Base-by-base conservation (phyloP, 768 basidiomycete genomes). In the Lactarius pseudohatsudake region DNA sequence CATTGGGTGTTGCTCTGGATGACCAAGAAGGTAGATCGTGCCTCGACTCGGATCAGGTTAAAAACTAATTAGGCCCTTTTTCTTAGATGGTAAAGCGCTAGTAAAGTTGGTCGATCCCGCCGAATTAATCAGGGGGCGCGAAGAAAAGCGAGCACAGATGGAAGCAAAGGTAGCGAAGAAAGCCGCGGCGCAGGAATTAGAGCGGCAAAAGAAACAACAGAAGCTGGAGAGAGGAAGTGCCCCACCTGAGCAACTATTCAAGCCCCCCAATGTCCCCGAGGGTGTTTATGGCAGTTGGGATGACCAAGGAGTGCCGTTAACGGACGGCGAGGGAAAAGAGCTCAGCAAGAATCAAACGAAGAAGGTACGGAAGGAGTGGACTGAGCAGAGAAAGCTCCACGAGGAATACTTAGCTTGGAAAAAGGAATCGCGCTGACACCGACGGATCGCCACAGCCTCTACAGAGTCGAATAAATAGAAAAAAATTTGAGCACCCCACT, bases 1-100 rank as follows among this genome's bases (percentile, higher is more conserved):
- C 94, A n/a, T 81, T 98, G 59, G 97, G 97, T 9, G 93, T 99
- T 7, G 95, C 95, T 9, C 80, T 99, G 40, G 97, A 98, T 75
- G 97, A 99, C 79, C 93, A 94, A 79, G 94, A 96, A 81, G 94
- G 94, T 88, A 67, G 68, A 59, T 79, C 54, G 30, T 56, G 6
- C 47, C 57, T 36, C 34, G 43, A 41, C 61, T 56, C 38, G 61
- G 53, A 65, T 55, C 59, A 40, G 50, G 57, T 67, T 26, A 20
- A 32, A 22, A 61, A 50, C 55, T 63, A 26, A 56, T 36, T 61
- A 53, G 26, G 43, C 57, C 34, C 45, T 59, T 55, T 50, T n/a
- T 62, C 65, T 36, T 70, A 95, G 95, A 96, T 79, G 96, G 96
- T n/a, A 88, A 87, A 73, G 96, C 96, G 4, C 86, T 98, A 36